phyloP scores from a whole-genome alignment of 225 moss, liverwort and hornwort genomes.

The Bryoerythrophyllum caledonicum region DNA sequence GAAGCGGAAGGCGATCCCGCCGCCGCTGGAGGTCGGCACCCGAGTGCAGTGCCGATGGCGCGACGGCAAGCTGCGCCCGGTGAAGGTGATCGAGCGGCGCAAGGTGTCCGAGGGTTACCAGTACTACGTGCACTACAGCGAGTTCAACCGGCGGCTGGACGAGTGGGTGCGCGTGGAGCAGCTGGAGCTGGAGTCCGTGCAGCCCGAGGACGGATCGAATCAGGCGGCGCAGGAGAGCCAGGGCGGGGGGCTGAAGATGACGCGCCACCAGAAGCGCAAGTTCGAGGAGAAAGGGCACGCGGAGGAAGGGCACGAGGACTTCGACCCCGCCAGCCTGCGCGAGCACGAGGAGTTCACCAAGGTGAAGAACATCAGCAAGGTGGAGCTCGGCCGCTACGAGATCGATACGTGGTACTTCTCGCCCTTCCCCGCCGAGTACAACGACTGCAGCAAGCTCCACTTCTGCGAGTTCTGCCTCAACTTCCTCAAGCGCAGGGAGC shows the following conservation, averaged over 20 bases:
- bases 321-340: constrained; percentile 72
- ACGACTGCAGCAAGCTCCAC: constrained; percentile 55
- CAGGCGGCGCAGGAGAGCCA: constrained; percentile 49
- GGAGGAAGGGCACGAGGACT: constrained; percentile 78
- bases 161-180: constrained; percentile 78
- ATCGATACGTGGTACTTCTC: constrained; percentile 87
- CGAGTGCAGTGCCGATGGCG: constrained; percentile 65
- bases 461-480: constrained; percentile 78
- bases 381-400: constrained; percentile 79
- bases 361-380: constrained; percentile 74
- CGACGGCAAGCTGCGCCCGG: constrained; percentile 54
- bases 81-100: constrained; percentile 57
- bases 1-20: no score
- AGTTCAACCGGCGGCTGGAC: constrained; percentile 69
- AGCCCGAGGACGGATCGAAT: constrained; percentile 58
- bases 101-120: constrained; percentile 63
- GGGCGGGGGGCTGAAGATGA: constrained; percentile 81
- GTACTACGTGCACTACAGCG: constrained; percentile 71
- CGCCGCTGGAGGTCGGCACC: constrained; percentile 70
- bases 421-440: constrained; percentile 56
- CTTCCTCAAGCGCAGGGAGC: constrained; percentile 82
- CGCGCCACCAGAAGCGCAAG: constrained; percentile 79
- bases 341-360: constrained; percentile 83
- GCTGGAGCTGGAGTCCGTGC: constrained; percentile 76
- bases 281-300: constrained; percentile 67